phyloP scores from a whole-genome alignment of 441 rosid genomes.

The Populus tomentosa region DNA sequence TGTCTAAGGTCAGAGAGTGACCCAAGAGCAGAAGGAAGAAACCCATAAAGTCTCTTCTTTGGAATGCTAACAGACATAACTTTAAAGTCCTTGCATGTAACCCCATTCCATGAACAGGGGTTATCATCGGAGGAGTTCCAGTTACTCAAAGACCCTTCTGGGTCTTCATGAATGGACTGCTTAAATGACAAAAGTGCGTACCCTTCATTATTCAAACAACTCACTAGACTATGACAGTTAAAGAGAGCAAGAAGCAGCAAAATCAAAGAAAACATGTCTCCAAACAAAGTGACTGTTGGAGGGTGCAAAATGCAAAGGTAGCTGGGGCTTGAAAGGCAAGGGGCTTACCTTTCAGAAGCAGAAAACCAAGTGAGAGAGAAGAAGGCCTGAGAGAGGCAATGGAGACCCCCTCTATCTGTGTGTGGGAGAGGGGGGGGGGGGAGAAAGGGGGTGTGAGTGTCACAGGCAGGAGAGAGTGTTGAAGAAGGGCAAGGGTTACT shows the following conservation, averaged over 20 bases:
- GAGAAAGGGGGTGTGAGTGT: conserved; percentile 16
- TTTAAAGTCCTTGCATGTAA: conserved; percentile 73
- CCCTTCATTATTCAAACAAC: conserved; percentile 59
- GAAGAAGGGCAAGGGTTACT: conserved; percentile 32
- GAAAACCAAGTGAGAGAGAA: conserved; percentile 18
- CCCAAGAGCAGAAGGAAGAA: conserved; percentile 72
- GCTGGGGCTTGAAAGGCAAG: not conserved
- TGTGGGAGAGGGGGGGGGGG: not conserved
- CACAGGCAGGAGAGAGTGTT: conserved; percentile 20
- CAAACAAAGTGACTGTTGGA: conserved; percentile 21
- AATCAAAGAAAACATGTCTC: conserved; percentile 40
- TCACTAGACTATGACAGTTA: conserved; percentile 27
- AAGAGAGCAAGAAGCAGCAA: conserved; percentile 37
- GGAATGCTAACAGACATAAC: conserved; percentile 87
- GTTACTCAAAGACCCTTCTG: conserved; percentile 69
- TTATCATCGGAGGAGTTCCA: conserved; percentile 78
- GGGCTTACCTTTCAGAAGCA: conserved; percentile 36
- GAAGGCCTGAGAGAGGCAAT: conserved; percentile 18
- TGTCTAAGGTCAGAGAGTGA: conserved; percentile 81
- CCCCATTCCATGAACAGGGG: conserved; percentile 93
- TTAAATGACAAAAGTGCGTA: conserved; percentile 70
- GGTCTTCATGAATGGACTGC: conserved; percentile 60
- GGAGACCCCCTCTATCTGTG: conserved; percentile 2
- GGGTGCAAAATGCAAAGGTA: conserved; percentile 3
- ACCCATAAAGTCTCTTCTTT: conserved; percentile 69